Conservation (phyloP, 73 alveolate species). For the Symbiodinium natans region DNA sequence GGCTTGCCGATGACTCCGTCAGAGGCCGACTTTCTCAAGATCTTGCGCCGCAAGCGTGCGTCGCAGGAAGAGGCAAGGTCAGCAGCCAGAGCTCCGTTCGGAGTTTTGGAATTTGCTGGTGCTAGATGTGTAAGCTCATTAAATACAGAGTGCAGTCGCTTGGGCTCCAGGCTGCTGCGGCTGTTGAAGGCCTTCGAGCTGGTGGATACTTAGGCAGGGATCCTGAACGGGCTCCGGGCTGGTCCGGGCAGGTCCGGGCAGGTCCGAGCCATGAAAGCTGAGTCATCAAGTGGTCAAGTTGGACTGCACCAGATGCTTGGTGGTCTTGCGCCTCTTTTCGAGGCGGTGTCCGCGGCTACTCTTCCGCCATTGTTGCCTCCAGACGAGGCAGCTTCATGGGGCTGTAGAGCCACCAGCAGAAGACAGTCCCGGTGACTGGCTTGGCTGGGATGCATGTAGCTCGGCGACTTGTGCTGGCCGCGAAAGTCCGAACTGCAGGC, state of each 20-base stretch:
- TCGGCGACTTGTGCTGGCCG: background rate
- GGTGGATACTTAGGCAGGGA: constrained; percentile 21
- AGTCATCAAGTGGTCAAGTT: too few relatives aligned
- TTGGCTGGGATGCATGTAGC: background rate
- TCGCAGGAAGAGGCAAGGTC: constrained; percentile 32
- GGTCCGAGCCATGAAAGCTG: too few relatives aligned
- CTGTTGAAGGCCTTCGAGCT: constrained; percentile 61
- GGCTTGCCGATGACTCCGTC: background rate
- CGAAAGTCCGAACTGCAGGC: background rate
- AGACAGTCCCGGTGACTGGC: background rate
- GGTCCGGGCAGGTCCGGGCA: too few relatives aligned
- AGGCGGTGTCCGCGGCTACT: constrained; percentile 87
- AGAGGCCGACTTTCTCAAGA: constrained; percentile 69
- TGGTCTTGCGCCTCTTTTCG: background rate
- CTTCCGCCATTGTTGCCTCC: constrained; percentile 90
- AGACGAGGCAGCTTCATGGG: constrained; percentile 8
- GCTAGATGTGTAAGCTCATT: too few relatives aligned
- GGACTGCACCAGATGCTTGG: too few relatives aligned
- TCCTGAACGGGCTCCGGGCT: too few relatives aligned
- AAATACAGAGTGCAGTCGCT: too few relatives aligned
- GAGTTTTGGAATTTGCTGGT: too few relatives aligned
- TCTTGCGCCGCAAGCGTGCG: constrained; percentile 70
- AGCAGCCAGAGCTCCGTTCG: too few relatives aligned
- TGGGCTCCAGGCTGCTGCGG: constrained; percentile 47
- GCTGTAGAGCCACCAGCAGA: background rate